Conservation (phyloP, 148 eudicot genomes). For the Nepenthes mirabilis region DNA sequence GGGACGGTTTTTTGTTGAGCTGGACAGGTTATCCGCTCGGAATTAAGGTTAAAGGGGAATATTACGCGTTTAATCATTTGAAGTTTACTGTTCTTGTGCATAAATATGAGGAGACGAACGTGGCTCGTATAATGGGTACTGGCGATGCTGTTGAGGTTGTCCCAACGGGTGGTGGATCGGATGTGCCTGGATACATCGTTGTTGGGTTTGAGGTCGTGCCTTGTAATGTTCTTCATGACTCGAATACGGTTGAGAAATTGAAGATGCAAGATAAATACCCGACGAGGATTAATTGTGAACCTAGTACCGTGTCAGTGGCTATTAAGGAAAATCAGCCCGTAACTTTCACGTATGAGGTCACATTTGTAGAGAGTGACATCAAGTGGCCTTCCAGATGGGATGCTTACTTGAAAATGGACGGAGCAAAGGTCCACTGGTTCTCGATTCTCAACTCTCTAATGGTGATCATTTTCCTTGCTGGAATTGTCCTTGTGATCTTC, state of each 20-base stretch:
- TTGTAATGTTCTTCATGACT: conserved; percentile 45
- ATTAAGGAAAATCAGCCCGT: conserved; percentile 49
- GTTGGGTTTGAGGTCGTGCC: conserved; percentile 77
- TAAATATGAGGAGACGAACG: conserved; percentile 62
- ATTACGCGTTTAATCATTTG: conserved; percentile 67
- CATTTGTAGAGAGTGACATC: conserved; percentile 62
- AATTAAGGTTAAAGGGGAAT: conserved; percentile 44
- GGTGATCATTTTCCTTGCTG: conserved; percentile 87
- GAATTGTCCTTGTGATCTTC: conserved; percentile 74
- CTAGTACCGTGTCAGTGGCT: conserved; percentile 37
- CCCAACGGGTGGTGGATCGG: conserved; percentile 31
- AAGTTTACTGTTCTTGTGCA: conserved; percentile 67
- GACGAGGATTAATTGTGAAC: conserved; percentile 45
- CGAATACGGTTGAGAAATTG: conserved; percentile 33
- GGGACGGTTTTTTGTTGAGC: conserved; percentile 36
- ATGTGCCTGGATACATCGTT: conserved; percentile 48
- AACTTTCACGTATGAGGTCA: conserved; percentile 53
- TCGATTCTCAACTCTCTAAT: conserved; percentile 73
- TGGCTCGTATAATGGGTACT: conserved; percentile 69
- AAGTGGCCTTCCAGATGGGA: conserved; percentile 97
- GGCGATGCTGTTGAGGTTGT: conserved; percentile 68
- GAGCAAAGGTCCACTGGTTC: conserved; percentile 87
- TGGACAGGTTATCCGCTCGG: conserved; percentile 84
- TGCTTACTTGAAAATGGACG: conserved; percentile 87
- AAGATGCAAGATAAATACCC: conserved; percentile 57